A percentile compares a stretch with the other conserved stretches of the same genome.
Conservation (phyloP, 2,329 filamentous ascomycete genomes). For the Zymoseptoria pseudotritici region DNA sequence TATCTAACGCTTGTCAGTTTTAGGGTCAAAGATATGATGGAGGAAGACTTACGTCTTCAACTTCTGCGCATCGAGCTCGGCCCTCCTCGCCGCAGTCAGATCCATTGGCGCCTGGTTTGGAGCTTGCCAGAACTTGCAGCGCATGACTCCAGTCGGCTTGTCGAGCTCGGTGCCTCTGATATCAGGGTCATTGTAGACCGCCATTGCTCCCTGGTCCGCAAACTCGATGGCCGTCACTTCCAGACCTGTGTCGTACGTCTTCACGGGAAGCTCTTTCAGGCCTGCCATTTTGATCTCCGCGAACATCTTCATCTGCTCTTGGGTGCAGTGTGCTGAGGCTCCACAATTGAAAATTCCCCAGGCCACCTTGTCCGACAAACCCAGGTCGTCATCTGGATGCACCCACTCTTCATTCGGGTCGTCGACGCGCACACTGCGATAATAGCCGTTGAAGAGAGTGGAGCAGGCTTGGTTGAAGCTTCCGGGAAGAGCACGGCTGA, state of each 20-base stretch:
- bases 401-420: constrained; percentile 23
- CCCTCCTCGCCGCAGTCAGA: constrained; percentile 10
- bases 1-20: constrained; percentile 15
- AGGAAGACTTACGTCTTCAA: neutral
- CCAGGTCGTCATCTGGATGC: constrained; percentile 11
- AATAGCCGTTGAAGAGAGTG: constrained; percentile 56
- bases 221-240: constrained; percentile 51
- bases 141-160: constrained; percentile 46
- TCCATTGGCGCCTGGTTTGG: constrained; percentile 28
- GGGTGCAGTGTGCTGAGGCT: constrained; percentile 39
- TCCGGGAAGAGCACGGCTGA: constrained; percentile 57
- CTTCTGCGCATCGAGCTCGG: constrained; percentile 13
- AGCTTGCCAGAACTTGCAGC: constrained; percentile 44
- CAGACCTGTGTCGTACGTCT: constrained; percentile 49
- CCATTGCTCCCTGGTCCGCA: constrained; percentile 38
- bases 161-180: constrained; percentile 34
- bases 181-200: constrained; percentile 42
- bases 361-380: constrained; percentile 42
- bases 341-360: constrained; percentile 44
- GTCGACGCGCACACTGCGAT: constrained; percentile 20
- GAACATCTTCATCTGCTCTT: constrained; percentile 20
- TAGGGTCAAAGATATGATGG: no score
- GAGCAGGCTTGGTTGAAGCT: constrained; percentile 72
- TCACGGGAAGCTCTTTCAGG: constrained; percentile 20
- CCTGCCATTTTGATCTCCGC: constrained; percentile 30